phyloP scores from a whole-genome alignment of 2,329 filamentous ascomycete genomes.

The Curvularia sp. region DNA sequence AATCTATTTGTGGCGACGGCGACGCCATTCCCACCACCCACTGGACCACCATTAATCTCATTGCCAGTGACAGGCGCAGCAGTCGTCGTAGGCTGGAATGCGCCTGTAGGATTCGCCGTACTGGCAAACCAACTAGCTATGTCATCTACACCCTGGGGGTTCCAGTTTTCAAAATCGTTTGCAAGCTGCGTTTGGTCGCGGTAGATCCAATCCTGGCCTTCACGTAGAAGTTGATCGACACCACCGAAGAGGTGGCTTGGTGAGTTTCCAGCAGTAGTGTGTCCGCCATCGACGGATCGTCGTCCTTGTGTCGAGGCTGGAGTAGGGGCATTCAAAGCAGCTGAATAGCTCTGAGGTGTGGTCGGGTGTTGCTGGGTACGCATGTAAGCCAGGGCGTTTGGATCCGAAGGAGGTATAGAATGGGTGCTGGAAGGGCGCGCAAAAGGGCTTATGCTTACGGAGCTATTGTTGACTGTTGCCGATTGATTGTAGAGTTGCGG shows the following conservation, averaged over 20 bases:
- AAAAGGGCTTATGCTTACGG: slow-evolving; percentile 35
- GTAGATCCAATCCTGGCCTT: slow-evolving; percentile 69
- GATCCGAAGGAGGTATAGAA: slow-evolving; percentile 43
- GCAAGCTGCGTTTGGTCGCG: slow-evolving; percentile 68
- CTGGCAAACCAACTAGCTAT: slow-evolving; percentile 42
- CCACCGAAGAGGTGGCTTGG: slow-evolving; percentile 65
- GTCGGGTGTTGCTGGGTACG: slow-evolving; percentile 40
- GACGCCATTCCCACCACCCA: slow-evolving; percentile 16
- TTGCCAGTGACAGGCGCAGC: slow-evolving; percentile 8
- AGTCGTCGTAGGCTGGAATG: slow-evolving; percentile 11
- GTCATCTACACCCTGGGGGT: slow-evolving; percentile 39
- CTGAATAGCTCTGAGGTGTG: slow-evolving; percentile 21
- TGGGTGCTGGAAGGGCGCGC: slow-evolving; percentile 39
- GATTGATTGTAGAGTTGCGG: slow-evolving; percentile 36
- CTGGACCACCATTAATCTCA: slow-evolving; percentile 30
- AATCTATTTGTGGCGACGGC: slow-evolving; percentile 10
- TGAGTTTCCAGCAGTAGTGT: slow-evolving; percentile 46
- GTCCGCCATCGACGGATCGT: slow-evolving; percentile 37
- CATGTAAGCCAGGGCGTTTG: slow-evolving; percentile 41
- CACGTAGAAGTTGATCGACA: slow-evolving; percentile 66
- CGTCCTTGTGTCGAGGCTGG: slow-evolving; percentile 36
- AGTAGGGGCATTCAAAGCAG: slow-evolving; percentile 30
- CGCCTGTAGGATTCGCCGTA: slow-evolving; percentile 23
- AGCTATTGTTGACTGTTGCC: slow-evolving; percentile 26
- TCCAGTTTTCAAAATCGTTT: slow-evolving; percentile 69